Base-by-base conservation (phyloP, 257 asterid genomes). In the Knoxia roxburghii region DNA sequence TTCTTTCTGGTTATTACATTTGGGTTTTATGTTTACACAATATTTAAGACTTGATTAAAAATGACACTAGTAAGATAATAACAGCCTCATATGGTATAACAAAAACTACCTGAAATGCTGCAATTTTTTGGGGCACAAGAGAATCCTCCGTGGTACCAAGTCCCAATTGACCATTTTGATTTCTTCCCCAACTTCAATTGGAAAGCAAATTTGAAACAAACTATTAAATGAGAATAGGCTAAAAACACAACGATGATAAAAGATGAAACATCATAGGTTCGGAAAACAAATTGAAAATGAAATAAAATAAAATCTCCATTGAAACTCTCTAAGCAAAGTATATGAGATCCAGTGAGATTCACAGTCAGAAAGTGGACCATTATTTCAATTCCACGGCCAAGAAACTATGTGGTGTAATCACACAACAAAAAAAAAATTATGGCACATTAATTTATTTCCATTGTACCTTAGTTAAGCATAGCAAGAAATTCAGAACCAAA, bases 131-230 rank as follows among this genome's bases (percentile, higher is more conserved):
- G 23, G 99, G 99, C 78, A 90, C 86, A 53, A 83, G 95, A 75
- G 94, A 86, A 79, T 93, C 99, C 81, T 90, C 97, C 11, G 79
- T 88, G 64, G 90, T 88, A 66, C 99, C 97, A 49, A 93, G 92
- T 66, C 99, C 99, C n/a, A 93, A 89, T 76, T 93, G 99, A 73
- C 99, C 99, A 75, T 93, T 93, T 80, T 93, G 97, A 79, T 93
- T 93, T 56, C 99, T 77, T 43, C 99, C 99, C 99, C 99, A 93
- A 72, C 99, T 93, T 74, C 76, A 86, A 78, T 71, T 59, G 69
- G 60, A 73, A 17, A 69, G 40, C 61, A 54, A 65, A 55, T 54
- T 56, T 46, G 32, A 29, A 63, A 18, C 18, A 52, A 51, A 49
- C 3, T 18, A 30, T 41, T 51, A 24, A 48, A 46, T 3, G 7